Base-by-base conservation (phyloP, 345 rosid genomes). In the Populus ilicifolia region DNA sequence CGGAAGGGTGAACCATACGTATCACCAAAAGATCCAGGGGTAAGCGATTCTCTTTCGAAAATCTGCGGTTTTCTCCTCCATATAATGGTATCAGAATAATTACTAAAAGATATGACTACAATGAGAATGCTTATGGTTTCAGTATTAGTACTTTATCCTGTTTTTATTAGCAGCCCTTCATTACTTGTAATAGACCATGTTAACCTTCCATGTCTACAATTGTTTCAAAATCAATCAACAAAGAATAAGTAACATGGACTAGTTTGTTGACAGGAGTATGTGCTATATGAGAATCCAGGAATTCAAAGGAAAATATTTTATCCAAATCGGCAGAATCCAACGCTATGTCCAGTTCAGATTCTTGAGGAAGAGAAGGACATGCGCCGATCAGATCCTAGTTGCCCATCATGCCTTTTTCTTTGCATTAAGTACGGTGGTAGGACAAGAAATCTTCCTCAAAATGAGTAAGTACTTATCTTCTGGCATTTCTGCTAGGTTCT, bases 401-500 rank as follows among this genome's bases (percentile, higher is more conserved):
- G 88, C 77, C 92, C 92, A 3, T 87, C 90, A 33, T 82, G 82
- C 79, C 72, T 89, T 29, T 89, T 89, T 82, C 81, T 89, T 71
- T 87, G 92, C 83, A 87, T 89, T 12, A 89, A 89, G 80, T 89
- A 89, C 46, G 92, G 92, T 61, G 92, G 92, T 67, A 87, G 87
- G 67, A 86, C 92, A 6, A 83, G 92, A 82, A 89, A 89, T 75
- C 87, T 86, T 71, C 92, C 92, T 25, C 90, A 89, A 76, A 89
- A 87, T 66, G 89, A 89, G 92, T 89, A 76, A 83, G 85, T 75
- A 11, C 20, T 12, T 9, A 25, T 73, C 7, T 23, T 38, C 3
- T 23, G 21, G 7, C 0, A 4, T 54, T 39, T 38, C 50, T 25
- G 12, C 6, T 18, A 21, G 21, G 44, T 56, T 54, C 25, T 30